A percentile compares a stretch with the other conserved stretches of the same genome.
Conservation (phyloP, 78 protist species). For the Blattamonas nauphoetae region DNA sequence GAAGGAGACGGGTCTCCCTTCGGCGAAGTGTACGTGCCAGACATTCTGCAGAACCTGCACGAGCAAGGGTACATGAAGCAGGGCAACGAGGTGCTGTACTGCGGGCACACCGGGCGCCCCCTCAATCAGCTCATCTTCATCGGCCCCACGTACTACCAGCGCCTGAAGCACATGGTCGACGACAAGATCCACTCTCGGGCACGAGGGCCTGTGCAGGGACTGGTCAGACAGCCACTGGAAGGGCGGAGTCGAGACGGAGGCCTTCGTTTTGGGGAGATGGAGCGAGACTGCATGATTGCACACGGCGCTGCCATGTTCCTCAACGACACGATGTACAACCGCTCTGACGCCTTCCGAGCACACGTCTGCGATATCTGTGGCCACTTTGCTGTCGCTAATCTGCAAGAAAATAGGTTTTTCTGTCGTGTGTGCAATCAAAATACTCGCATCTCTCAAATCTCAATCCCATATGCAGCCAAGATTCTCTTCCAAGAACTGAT, state of each 20-base stretch:
- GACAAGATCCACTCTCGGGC: slow-evolving; percentile 97
- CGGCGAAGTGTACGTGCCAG: slow-evolving; percentile 68
- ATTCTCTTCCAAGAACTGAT: slow-evolving; percentile 97
- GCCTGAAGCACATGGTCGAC: slow-evolving; percentile 96
- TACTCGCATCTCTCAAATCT: slow-evolving; percentile 62
- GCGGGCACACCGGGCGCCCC: slow-evolving; percentile 93
- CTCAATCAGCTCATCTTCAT: slow-evolving; percentile 69
- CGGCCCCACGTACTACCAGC: slow-evolving; percentile 99
- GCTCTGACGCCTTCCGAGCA: slow-evolving; percentile 77
- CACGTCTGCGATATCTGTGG: slow-evolving; percentile 98
- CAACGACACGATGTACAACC: slow-evolving; percentile 81
- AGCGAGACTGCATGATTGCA: slow-evolving; percentile 92
- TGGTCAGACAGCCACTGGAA: slow-evolving; percentile 97
- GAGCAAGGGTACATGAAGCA: slow-evolving; percentile 64
- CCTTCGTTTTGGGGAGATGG: slow-evolving; percentile 99
- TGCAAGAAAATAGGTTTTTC: slow-evolving; percentile 31
- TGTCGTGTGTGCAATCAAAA: slow-evolving; percentile 69
- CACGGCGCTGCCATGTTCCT: slow-evolving; percentile 92
- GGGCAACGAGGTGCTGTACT: slow-evolving; percentile 90
- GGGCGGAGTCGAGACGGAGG: slow-evolving; percentile 99
- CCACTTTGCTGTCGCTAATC: slow-evolving; percentile 71
- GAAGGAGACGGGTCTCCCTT: slow-evolving; percentile 97
- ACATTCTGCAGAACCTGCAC: slow-evolving; percentile 61
- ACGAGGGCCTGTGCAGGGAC: slow-evolving; percentile 85
- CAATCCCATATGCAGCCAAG: slow-evolving; percentile 96